Evolutionary conservation across 1,284 basidiomycete species (phyloP).

Genomic region (Kwoniella shivajii): DNA sequence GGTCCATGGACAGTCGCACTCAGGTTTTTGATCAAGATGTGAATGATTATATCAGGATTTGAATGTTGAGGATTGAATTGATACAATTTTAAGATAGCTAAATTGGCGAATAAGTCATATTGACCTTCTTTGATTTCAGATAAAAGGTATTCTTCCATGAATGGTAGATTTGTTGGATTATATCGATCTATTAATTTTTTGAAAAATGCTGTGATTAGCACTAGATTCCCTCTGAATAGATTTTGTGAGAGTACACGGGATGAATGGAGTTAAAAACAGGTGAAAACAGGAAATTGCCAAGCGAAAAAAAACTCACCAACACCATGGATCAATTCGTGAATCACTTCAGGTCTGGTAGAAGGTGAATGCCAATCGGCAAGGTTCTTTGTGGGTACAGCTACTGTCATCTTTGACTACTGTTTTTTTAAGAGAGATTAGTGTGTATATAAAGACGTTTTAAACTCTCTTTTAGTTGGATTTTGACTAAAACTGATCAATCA

Average conservation of each 20-base stretch:
- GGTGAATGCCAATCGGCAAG: conserved; percentile 59
- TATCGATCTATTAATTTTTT: conserved; percentile 86
- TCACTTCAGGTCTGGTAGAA: conserved; percentile 74
- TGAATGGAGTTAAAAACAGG: too few relatives aligned
- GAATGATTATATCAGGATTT: conserved; percentile 88
- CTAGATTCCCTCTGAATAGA: neutral
- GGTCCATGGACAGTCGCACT: conserved; percentile 70
- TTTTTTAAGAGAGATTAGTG: neutral
- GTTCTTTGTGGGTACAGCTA: conserved; percentile 41
- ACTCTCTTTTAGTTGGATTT: neutral
- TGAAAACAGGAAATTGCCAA: neutral
- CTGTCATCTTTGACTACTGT: conserved; percentile 30
- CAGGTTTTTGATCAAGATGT: conserved; percentile 91
- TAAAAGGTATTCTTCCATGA: conserved; percentile 92
- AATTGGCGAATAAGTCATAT: conserved; percentile 91
- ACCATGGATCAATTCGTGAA: conserved; percentile 86
- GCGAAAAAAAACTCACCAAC: conserved; percentile 66
- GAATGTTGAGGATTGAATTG: conserved; percentile 94
- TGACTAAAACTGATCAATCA: neutral
- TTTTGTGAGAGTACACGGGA: neutral
- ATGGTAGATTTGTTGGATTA: conserved; percentile 88
- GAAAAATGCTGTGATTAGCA: neutral
- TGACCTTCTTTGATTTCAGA: conserved; percentile 85
- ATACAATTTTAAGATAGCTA: conserved; percentile 80
- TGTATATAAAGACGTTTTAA: too few relatives aligned